phyloP scores from a whole-genome alignment of 768 basidiomycete genomes.

The Coprinopsis sp. region DNA sequence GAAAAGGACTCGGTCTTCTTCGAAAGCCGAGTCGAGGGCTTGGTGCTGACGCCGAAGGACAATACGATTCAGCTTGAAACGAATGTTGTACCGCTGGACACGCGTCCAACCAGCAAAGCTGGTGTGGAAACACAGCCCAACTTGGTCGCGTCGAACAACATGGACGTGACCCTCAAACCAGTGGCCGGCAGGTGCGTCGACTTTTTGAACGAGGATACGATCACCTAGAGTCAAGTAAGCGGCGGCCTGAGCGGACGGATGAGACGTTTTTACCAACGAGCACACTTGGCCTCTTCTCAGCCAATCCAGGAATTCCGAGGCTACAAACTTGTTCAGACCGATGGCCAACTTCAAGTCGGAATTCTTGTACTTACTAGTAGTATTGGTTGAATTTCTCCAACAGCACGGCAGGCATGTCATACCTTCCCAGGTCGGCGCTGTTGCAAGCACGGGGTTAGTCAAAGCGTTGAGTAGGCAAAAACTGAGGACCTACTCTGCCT shows the following conservation, averaged over 20 bases:
- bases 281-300: conserved; percentile 55
- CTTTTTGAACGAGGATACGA: conserved; percentile 43
- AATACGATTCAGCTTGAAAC: conserved; percentile 55
- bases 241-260: neutral
- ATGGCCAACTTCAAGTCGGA: neutral
- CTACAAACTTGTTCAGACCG: conserved; percentile 11
- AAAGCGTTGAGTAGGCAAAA: neutral
- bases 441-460: conserved; percentile 1
- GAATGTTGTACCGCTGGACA: conserved; percentile 41
- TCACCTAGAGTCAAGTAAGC: conserved; percentile 36
- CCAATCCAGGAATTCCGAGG: conserved; percentile 38
- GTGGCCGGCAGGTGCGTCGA: conserved; percentile 32
- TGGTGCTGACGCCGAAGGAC: conserved; percentile 57
- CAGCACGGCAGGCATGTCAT: conserved; percentile 30
- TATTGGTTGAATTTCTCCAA: conserved; percentile 26
- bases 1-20: conserved; percentile 46
- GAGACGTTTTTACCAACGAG: conserved; percentile 40
- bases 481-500: conserved; percentile 33
- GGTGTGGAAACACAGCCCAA: conserved; percentile 45
- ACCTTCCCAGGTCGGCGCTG: conserved; percentile 38
- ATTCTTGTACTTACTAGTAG: conserved; percentile 33
- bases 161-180: conserved; percentile 64
- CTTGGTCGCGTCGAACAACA: conserved; percentile 41
- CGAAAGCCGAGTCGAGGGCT: conserved; percentile 44
- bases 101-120: conserved; percentile 36